Base-by-base conservation (phyloP, 2,329 filamentous ascomycete genomes). In the Herpomyces periplanetae region DNA sequence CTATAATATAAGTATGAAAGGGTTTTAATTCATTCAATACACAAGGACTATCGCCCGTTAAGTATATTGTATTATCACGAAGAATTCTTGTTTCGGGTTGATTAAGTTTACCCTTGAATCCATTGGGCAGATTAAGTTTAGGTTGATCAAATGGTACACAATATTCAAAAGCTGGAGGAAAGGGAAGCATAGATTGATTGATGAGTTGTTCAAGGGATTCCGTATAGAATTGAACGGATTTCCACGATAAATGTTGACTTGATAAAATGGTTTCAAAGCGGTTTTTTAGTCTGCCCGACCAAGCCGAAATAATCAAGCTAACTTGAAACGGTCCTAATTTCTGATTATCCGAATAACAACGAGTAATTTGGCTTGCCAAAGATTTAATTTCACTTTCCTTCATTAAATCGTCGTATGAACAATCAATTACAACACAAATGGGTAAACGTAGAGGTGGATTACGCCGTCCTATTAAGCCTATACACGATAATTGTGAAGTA, bases 371-470 rank as follows among this genome's bases (percentile, higher is more conserved):
- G 22, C 58, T 54, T 1, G 55, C 54, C 6, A 96, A 48, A 3
- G 69, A 87, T 21, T 73, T 58, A 12, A 65, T 45, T 39, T 96
- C 80, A 28, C 64, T 62, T 14, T 75, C 64, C 19, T 48, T 49
- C 80, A 96, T 96, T 32, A 73, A 51, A 16, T 64, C 46, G 35
- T 96, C 73, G 34, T 84, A 96, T 27, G 65, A 58, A 39, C 75
- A 91, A 41, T 96, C 80, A 25, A 96, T 43, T 23, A 96, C 47
- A 27, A 96, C 43, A 0, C 66, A 54, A 10, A 91, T 42, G 2
- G 73, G 71, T 0, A 84, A n/a, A n/a, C n/a, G n/a, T n/a, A n/a
- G n/a, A n/a, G n/a, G n/a, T n/a, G n/a, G n/a, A n/a, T n/a, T n/a
- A n/a, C n/a, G n/a, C n/a, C n/a, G n/a, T n/a, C n/a, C n/a, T n/a